A percentile compares a stretch with the other conserved stretches of the same genome.
These are phyloP conservation scores for Myxozyma mucilagina DNA, from an alignment of 805 yeast genomes.

Conservation along the genomic window DNA sequence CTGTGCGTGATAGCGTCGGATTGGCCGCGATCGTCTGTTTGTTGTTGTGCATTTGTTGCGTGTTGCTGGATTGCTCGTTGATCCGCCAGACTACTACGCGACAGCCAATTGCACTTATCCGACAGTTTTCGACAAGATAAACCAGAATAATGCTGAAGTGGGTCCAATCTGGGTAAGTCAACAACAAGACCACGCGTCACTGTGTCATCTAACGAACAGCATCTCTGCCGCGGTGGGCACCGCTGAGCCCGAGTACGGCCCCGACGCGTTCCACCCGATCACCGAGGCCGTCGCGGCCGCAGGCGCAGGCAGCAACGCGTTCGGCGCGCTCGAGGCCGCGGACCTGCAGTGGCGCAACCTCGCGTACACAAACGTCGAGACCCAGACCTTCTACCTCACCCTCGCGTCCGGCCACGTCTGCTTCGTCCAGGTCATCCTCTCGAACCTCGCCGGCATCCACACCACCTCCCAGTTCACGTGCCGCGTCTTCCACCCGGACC, in stretches of 20 bases:
- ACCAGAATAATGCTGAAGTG: constrained; percentile 60
- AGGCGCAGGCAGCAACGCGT: no score
- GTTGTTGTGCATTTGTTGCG: neutral
- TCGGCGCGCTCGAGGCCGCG: constrained; percentile 55
- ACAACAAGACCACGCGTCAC: no score
- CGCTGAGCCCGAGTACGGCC: constrained; percentile 96
- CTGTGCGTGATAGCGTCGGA: constrained; percentile 1
- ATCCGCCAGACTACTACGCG: neutral
- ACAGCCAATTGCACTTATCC: neutral
- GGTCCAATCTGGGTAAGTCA: constrained; percentile 70
- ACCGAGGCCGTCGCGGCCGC: constrained; percentile 56
- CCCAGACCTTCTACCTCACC: constrained; percentile 87
- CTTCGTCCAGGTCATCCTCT: constrained; percentile 92
- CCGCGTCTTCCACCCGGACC: constrained; percentile 61
- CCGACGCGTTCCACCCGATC: constrained; percentile 86
- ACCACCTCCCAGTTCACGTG: constrained; percentile 84
- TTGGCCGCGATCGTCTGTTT: neutral
- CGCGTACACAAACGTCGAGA: constrained; percentile 85
- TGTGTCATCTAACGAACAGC: no score
- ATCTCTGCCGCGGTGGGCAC: constrained; percentile 94
- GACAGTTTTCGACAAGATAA: neutral
- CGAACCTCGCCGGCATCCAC: constrained; percentile 83
- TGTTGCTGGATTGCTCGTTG: neutral
- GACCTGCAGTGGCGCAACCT: constrained; percentile 81
- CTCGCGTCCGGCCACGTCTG: constrained; percentile 55